Base-by-base conservation (phyloP, 1,284 basidiomycete species). In the Apiotrichum gracile region DNA sequence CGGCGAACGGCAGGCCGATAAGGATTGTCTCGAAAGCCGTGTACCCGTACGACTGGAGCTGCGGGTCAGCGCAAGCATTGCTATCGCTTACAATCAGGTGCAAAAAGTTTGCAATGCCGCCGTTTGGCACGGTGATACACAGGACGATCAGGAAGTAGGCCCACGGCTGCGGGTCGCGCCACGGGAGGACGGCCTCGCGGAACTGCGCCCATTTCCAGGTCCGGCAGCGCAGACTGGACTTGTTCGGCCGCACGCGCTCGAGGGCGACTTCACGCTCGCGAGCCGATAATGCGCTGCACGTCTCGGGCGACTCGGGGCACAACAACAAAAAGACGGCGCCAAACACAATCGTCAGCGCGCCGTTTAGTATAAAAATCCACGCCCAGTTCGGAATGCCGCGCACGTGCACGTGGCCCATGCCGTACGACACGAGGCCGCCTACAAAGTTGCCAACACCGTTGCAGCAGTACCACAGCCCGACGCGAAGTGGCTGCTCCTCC, bases 401-500 rank as follows among this genome's bases (percentile, higher is more conserved):
- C 12, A 61, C 57, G 34, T 59, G 51, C 47, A 71, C 59, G 25
- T 65, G 65, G 3, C 68, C 69, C 49, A 69, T 66, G 8, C 62
- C 69, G 60, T 68, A 72, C 31, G 61, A 59, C 27, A 70, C 60
- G 16, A 71, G 52, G 2, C 61, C 65, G 37, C 68, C 70, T 40
- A 63, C 52, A 41, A 69, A 62, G 2, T 51, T 57, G 9, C 66
- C 68, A 2, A 62, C 37, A 12, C 70, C 70, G 47, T 72, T 70
- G 40, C 63, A 65, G 60, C 60, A 63, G 46, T 68, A 68, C 65
- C 66, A 71, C 27, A 66, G n/a, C 5, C 62, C 64, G 34, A 68
- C 61, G 27, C 67, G 59, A 12, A 68, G 56, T 1, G 69, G 66
- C 57, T 75, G 73, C 52, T 75, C 72, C 31, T 67, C 65, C 8